A percentile compares a stretch with the other conserved stretches of the same genome.
Evolutionary conservation across 257 asterid genomes (phyloP).

Genomic region (Plantago ovata): DNA sequence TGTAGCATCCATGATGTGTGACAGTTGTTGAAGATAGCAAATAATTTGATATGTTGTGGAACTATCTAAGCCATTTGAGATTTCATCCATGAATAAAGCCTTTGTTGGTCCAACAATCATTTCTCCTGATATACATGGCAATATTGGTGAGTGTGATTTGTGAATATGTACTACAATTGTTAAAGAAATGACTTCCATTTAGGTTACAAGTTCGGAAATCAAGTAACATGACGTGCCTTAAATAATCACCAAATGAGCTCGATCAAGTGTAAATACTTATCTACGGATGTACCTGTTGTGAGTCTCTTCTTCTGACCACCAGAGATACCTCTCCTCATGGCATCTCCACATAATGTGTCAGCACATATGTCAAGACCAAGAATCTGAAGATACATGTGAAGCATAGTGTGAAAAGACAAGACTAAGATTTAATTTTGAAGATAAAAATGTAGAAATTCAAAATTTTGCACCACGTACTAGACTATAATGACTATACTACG

Average conservation of each 20-base stretch:
- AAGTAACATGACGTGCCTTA: not conserved
- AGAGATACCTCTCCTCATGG: slow-evolving; percentile 16
- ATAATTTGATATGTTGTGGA: slow-evolving; percentile 8
- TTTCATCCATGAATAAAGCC: slow-evolving; percentile 14
- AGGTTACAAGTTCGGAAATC: not conserved
- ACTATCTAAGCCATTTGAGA: slow-evolving; percentile 11
- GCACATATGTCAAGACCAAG: slow-evolving; percentile 11
- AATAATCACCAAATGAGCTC: not conserved
- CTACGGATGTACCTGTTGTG: slow-evolving; percentile 13
- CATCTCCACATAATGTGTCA: slow-evolving; percentile 9
- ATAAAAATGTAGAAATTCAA: too few species aligned
- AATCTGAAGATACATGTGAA: not conserved
- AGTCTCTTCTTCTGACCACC: slow-evolving; percentile 19
- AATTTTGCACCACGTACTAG: too few species aligned
- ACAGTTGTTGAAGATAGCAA: slow-evolving; percentile 11
- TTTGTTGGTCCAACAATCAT: slow-evolving; percentile 17
- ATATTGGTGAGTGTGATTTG: not conserved
- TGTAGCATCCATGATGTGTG: slow-evolving; percentile 8
- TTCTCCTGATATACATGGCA: not conserved
- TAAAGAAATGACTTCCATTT: not conserved
- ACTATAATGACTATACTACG: too few species aligned
- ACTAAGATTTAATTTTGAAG: too few species aligned
- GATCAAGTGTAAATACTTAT: not conserved
- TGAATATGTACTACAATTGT: not conserved
- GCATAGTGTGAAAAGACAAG: too few species aligned